Percentiles rank a stretch among this genome's conserved stretches.
phyloP scores from a whole-genome alignment of 768 basidiomycete genomes.

The Tremella fuciformis region DNA sequence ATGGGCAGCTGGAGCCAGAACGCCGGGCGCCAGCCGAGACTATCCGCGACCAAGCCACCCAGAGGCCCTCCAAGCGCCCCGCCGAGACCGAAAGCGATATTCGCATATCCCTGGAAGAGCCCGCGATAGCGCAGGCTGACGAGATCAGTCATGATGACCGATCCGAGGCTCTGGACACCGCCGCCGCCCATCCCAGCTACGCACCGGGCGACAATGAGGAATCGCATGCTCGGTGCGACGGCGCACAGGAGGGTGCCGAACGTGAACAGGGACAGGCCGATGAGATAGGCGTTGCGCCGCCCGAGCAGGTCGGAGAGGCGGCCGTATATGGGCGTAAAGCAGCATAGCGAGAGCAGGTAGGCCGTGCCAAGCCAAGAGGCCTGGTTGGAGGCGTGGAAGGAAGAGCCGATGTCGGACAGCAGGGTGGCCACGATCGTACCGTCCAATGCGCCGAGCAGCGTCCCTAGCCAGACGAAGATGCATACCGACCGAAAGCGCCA shows the following conservation, averaged over 20 bases:
- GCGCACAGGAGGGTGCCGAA: constrained; percentile 37
- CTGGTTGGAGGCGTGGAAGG: constrained; percentile 37
- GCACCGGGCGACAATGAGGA: constrained; percentile 28
- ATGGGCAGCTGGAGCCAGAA: constrained; percentile 41
- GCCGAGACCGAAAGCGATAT: constrained; percentile 70
- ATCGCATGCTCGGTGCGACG: constrained; percentile 33
- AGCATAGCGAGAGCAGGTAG: constrained; percentile 43
- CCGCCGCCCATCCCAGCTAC: constrained; percentile 45
- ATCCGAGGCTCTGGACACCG: constrained; percentile 28
- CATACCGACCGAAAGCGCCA: constrained; percentile 35
- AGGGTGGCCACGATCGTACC: constrained; percentile 40
- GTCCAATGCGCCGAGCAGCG: constrained; percentile 36
- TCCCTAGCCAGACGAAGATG: constrained; percentile 34
- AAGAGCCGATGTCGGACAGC: constrained; percentile 31
- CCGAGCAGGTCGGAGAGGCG: constrained; percentile 37
- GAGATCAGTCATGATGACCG: constrained; percentile 76
- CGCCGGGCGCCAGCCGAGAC: constrained; percentile 68
- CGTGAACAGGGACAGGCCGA: constrained; percentile 31
- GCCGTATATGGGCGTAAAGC: constrained; percentile 45
- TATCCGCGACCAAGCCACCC: constrained; percentile 64
- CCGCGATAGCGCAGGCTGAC: constrained; percentile 85
- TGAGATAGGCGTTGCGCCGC: constrained; percentile 29
- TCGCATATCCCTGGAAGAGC: constrained; percentile 63
- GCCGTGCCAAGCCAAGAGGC: constrained; percentile 46
- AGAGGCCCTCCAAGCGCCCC: constrained; percentile 51